phyloP scores from a whole-genome alignment of 2,329 filamentous ascomycete genomes.

The Ceratocystis papillata region DNA sequence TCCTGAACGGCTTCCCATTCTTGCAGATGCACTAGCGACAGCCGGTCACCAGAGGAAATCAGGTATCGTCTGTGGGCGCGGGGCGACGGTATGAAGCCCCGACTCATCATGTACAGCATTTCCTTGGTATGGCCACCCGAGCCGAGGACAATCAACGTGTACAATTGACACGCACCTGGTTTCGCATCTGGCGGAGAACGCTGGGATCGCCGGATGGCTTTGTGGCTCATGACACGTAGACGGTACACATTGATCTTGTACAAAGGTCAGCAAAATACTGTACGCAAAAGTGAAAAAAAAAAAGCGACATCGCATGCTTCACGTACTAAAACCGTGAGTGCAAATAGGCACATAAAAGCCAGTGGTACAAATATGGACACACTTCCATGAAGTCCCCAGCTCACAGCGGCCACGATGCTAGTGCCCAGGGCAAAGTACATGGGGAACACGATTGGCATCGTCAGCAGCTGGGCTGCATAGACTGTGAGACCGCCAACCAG shows the following conservation, averaged over 20 bases:
- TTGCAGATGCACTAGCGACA: slow-evolving; percentile 59
- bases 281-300: not conserved
- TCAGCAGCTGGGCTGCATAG: slow-evolving; percentile 20
- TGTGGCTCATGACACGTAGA: not conserved
- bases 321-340: slow-evolving; percentile 11
- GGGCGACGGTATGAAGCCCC: slow-evolving; percentile 44
- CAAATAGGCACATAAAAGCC: not conserved
- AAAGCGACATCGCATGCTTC: not conserved
- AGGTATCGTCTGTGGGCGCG: slow-evolving; percentile 46
- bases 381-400: slow-evolving; percentile 8
- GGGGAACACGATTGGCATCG: slow-evolving; percentile 11
- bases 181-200: not conserved
- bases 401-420: not conserved
- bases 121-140: slow-evolving; percentile 92
- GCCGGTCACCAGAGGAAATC: slow-evolving; percentile 34
- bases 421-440: slow-evolving; percentile 15
- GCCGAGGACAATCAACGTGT: slow-evolving; percentile 53
- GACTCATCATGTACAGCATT: slow-evolving; percentile 73
- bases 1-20: slow-evolving; percentile 27
- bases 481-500: slow-evolving; percentile 12
- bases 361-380: slow-evolving; percentile 1
- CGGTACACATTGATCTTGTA: slow-evolving; percentile 16
- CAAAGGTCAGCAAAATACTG: not conserved
- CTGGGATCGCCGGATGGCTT: not conserved
- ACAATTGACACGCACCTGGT: slow-evolving; percentile 7